A percentile compares a stretch with the other conserved stretches of the same genome.
Conservation (phyloP, 495 filamentous ascomycete species). For the Darksidea phi region DNA sequence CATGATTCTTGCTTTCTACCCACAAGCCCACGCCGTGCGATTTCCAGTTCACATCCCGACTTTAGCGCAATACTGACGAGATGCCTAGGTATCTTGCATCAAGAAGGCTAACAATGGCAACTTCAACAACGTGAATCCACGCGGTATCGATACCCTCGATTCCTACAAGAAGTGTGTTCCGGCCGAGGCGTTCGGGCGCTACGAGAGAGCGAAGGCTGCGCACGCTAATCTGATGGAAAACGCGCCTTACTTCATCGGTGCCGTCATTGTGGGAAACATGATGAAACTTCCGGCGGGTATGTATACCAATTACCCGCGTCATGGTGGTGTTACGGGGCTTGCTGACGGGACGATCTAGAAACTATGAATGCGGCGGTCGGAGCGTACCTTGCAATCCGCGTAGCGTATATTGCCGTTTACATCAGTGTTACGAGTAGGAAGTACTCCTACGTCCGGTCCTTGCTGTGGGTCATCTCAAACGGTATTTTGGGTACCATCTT, state of each 20-base stretch:
- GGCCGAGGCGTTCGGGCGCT: slow-evolving; percentile 3
- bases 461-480: slow-evolving; percentile 6
- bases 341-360: neutral
- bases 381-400: slow-evolving; percentile 17
- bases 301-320: neutral
- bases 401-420: slow-evolving; percentile 20
- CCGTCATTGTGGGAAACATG: slow-evolving; percentile 29
- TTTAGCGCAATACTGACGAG: neutral
- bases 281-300: slow-evolving; percentile 14
- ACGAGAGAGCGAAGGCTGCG: slow-evolving; percentile 24
- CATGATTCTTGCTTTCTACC: slow-evolving; percentile 18
- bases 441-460: slow-evolving; percentile 12
- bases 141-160: neutral
- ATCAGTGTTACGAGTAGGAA: slow-evolving; percentile 25
- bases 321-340: neutral
- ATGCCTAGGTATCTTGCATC: slow-evolving; percentile 12
- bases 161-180: slow-evolving; percentile 23
- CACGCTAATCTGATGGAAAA: slow-evolving; percentile 33
- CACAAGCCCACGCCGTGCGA: slow-evolving; percentile 26
- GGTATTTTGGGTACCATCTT: slow-evolving; percentile 6
- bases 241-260: slow-evolving; percentile 26
- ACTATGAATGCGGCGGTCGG: slow-evolving; percentile 22
- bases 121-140: slow-evolving; percentile 26
- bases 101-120: slow-evolving; percentile 27
- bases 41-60: neutral